Percentiles rank a stretch among this genome's conserved stretches.
Evolutionary conservation across 768 basidiomycete species (phyloP).

Genomic region (Suillus cothurnatus): DNA sequence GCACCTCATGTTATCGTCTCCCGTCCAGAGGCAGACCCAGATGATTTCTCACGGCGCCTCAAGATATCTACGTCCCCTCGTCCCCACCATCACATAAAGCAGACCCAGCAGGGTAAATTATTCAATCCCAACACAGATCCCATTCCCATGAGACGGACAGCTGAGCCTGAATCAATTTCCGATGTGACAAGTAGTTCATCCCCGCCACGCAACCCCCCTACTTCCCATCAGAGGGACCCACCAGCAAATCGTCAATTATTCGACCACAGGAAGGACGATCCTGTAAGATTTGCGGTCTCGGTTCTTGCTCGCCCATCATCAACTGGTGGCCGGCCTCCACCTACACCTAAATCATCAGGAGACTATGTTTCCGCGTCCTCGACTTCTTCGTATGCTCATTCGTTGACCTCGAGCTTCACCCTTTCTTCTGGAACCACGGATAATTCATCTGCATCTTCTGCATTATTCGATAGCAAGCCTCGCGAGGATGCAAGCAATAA

Average conservation of each 20-base stretch:
- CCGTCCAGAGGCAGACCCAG: slow-evolving; percentile 59
- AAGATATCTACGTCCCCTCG: slow-evolving; percentile 61
- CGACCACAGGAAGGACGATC: slow-evolving; percentile 90
- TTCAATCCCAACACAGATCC: slow-evolving; percentile 76
- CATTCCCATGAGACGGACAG: slow-evolving; percentile 57
- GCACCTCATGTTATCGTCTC: slow-evolving; percentile 38
- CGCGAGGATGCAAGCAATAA: slow-evolving; percentile 61
- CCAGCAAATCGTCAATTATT: slow-evolving; percentile 62
- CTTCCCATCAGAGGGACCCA: slow-evolving; percentile 38
- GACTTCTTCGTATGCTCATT: slow-evolving; percentile 72
- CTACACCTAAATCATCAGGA: slow-evolving; percentile 61
- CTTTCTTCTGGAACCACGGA: slow-evolving; percentile 76
- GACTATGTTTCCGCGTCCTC: slow-evolving; percentile 78
- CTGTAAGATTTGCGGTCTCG: slow-evolving; percentile 67
- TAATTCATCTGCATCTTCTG: slow-evolving; percentile 71
- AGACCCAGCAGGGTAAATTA: slow-evolving; percentile 47
- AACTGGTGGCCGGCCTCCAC: slow-evolving; percentile 42
- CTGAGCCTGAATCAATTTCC: slow-evolving; percentile 68
- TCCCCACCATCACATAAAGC: slow-evolving; percentile 36
- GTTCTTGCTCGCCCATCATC: slow-evolving; percentile 54
- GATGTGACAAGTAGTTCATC: slow-evolving; percentile 59
- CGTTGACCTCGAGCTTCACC: slow-evolving; percentile 67
- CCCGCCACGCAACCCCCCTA: slow-evolving; percentile 31
- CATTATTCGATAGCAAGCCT: slow-evolving; percentile 60
- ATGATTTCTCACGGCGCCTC: slow-evolving; percentile 72